These are phyloP conservation scores for Kuraishia borneana DNA, from an alignment of 805 yeast species.

Conservation along the genomic window DNA sequence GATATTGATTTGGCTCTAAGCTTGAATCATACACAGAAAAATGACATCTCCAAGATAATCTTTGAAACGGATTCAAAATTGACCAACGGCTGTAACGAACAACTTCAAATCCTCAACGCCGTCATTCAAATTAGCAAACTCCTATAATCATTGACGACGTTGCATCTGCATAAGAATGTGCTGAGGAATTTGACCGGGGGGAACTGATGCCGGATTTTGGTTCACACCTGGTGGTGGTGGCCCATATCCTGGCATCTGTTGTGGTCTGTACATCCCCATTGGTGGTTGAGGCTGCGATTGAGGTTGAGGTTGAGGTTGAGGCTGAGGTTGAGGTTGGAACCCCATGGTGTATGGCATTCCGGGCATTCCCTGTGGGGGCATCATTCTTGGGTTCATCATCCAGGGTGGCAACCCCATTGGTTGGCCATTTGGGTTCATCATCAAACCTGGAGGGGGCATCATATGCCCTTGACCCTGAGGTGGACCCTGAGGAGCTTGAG, in stretches of 20 bases:
- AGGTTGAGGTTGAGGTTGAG: no score
- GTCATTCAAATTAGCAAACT: constrained; percentile 36
- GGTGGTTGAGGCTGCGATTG: no score
- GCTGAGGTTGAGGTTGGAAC: neutral
- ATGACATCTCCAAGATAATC: constrained; percentile 47
- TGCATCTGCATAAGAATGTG: constrained; percentile 1
- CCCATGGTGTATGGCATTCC: constrained; percentile 1
- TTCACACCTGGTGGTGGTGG: neutral
- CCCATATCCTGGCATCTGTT: neutral
- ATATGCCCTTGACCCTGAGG: no score
- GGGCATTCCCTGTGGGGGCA: constrained; percentile 1
- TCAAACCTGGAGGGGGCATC: neutral
- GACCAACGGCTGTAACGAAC: constrained; percentile 84
- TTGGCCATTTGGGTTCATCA: neutral
- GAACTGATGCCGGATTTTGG: neutral
- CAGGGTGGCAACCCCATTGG: constrained; percentile 1
- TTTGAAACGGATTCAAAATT: constrained; percentile 69
- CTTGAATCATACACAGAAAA: constrained; percentile 52
- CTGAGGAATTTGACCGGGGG: neutral
- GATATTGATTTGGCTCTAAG: constrained; percentile 32
- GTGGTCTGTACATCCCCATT: neutral
- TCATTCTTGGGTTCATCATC: constrained; percentile 1
- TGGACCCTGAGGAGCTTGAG: no score
- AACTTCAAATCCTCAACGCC: constrained; percentile 66
- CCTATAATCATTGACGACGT: constrained; percentile 8